A percentile compares a stretch with the other conserved stretches of the same genome.
Evolutionary conservation across 257 asterid species (phyloP).

Genomic region (Linaria vulgaris): DNA sequence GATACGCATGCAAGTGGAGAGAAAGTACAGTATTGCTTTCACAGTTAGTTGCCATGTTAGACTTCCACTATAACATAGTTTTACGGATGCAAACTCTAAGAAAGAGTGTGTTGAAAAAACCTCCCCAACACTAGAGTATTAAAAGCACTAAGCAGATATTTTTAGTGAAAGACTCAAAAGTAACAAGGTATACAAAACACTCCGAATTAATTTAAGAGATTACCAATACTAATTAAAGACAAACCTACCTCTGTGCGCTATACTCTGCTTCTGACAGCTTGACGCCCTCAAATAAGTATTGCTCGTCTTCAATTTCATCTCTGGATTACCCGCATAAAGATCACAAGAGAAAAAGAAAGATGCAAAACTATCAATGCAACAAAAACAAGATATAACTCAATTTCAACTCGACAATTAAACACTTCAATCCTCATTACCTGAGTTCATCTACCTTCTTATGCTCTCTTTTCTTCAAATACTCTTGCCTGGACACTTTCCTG

Average conservation of each 20-base stretch:
- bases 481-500: constrained; percentile 84
- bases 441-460: constrained; percentile 86
- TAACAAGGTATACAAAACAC: constrained; percentile 1
- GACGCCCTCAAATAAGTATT: constrained; percentile 75
- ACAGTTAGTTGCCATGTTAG: not conserved
- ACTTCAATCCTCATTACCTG: constrained; percentile 42
- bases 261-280: constrained; percentile 72
- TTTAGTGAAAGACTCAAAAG: not conserved
- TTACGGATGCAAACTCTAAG: constrained; percentile 10
- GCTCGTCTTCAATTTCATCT: constrained; percentile 90
- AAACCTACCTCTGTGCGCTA: constrained; percentile 59
- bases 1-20: not conserved
- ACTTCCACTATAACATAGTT: not conserved
- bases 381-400: constrained; percentile 21
- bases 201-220: not conserved
- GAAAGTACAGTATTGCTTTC: constrained; percentile 1
- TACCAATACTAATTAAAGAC: not conserved
- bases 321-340: constrained; percentile 38
- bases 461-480: constrained; percentile 91
- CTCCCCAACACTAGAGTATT: constrained; percentile 13
- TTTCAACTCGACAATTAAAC: constrained; percentile 6
- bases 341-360: constrained; percentile 18
- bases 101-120: constrained; percentile 9
- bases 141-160: constrained; percentile 16
- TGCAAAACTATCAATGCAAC: constrained; percentile 16